A percentile compares a stretch with the other conserved stretches of the same genome.
Conservation (phyloP, 257 asterid species). For the Forsythia viridissima region DNA sequence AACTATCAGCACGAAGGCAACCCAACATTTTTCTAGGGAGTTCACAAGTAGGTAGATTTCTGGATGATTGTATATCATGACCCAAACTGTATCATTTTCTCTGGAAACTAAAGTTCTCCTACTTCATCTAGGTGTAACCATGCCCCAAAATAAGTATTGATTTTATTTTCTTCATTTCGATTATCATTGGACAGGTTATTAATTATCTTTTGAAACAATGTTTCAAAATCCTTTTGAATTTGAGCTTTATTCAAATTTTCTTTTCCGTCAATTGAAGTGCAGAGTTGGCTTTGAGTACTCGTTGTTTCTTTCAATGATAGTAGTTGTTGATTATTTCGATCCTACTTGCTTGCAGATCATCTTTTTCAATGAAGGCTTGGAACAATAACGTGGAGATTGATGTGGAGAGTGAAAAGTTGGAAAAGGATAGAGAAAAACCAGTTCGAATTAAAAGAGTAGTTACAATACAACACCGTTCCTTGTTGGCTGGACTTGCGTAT, state of each 20-base stretch:
- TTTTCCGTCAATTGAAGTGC: neutral
- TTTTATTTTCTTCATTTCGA: too few species aligned
- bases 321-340: slow-evolving; percentile 17
- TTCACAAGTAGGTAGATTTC: too few species aligned
- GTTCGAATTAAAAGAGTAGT: slow-evolving; percentile 39
- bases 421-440: slow-evolving; percentile 50
- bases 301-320: neutral
- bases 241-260: neutral
- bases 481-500: slow-evolving; percentile 76
- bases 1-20: too few species aligned
- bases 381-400: slow-evolving; percentile 52
- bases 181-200: too few species aligned
- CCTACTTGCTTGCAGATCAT: slow-evolving; percentile 35
- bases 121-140: too few species aligned
- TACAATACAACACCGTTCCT: slow-evolving; percentile 55
- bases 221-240: too few species aligned
- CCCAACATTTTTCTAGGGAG: too few species aligned
- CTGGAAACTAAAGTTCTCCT: too few species aligned
- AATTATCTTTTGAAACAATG: too few species aligned
- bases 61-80: too few species aligned
- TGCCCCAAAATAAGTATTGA: too few species aligned
- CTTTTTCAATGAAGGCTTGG: slow-evolving; percentile 48
- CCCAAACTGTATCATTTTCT: too few species aligned
- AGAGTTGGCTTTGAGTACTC: neutral
- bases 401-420: slow-evolving; percentile 61